Evolutionary conservation across 2,329 filamentous ascomycete species (phyloP), one percentile per base, ranked within the genome.

Genomic region (Fusarium sp.): DNA sequence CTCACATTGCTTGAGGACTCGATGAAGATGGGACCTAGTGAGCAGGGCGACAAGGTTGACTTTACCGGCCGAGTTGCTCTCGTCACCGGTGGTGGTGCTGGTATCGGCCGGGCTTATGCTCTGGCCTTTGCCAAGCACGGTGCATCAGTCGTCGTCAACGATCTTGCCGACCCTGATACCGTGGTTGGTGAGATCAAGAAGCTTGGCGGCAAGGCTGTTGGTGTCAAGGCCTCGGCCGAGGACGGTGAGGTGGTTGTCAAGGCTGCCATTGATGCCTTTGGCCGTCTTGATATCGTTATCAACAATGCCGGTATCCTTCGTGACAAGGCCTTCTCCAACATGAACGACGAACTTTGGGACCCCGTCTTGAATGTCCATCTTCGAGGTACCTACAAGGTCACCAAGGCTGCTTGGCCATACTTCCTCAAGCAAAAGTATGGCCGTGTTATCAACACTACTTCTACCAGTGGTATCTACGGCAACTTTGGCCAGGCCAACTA

Each of bases 401-500:
- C 92, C 74, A 97, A 97, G 85, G 95, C 95, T 60, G 95, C 95
- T 17, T 99, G 94, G 93, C 95, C 95, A 46, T 91, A 96, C 78
- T 91, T 99, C 83, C 84, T 98, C 48, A 97, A 97, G 85, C 95
- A 99, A 78, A 98, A 97, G 84, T 99, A 97, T 72, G 95, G 95
- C 67, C 92, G 95, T 71, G 88, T 99, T 60, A 84, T 99, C 73
- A 99, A 99, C 84, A 99, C 95, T 43, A 95, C 95, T 36, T 96
- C 92, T 32, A 98, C 95, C 44, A 96, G 91, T 70, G 95, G 95
- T 78, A 96, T 99, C 77, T 99, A 99, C 76, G 95, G 95, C 70
- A 99, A 97, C 85, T 99, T 99, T 75, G 95, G 95, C 63, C 95
- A 99, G 79, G 92, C 94, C 72, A 99, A 99, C 84, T 99, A 99